Percentiles rank a stretch among this genome's conserved stretches.
phyloP scores from a whole-genome alignment of 2,329 filamentous ascomycete genomes.

The Neofusicoccum parvum region DNA sequence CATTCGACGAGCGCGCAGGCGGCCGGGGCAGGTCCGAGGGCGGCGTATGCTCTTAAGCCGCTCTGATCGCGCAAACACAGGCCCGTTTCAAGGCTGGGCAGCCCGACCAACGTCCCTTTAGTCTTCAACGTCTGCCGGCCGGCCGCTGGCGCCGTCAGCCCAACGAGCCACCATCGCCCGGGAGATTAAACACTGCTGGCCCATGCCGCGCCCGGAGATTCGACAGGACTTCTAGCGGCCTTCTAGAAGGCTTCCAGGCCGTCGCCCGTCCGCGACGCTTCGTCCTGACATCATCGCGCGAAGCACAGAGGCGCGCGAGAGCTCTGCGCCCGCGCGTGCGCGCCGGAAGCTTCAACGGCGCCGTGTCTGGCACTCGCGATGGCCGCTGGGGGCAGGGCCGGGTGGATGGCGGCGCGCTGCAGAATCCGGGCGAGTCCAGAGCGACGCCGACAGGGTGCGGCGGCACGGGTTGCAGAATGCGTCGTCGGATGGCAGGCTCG shows the following conservation, averaged over 20 bases:
- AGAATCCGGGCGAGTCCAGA: constrained; percentile 7
- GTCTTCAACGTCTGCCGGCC: neutral
- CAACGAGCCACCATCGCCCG: neutral
- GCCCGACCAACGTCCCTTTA: neutral
- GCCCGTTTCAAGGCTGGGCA: neutral
- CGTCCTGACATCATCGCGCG: constrained; percentile 1
- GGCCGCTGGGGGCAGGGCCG: neutral
- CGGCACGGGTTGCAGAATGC: constrained; percentile 15
- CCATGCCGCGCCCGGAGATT: neutral
- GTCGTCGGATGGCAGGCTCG: constrained; percentile 9
- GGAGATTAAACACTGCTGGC: neutral
- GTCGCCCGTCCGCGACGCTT: neutral
- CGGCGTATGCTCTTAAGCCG: neutral
- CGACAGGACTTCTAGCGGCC: constrained; percentile 12
- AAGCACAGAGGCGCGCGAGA: neutral
- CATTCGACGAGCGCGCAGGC: constrained; percentile 13
- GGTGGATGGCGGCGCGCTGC: neutral
- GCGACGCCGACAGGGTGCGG: constrained; percentile 11
- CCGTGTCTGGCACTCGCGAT: neutral
- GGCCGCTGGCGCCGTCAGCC: neutral
- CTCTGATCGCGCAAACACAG: constrained; percentile 7
- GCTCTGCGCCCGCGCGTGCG: neutral
- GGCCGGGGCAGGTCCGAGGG: constrained; percentile 6
- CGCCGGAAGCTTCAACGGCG: neutral
- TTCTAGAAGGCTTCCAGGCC: neutral